A percentile compares a stretch with the other conserved stretches of the same genome.
phyloP scores from a whole-genome alignment of 345 rosid genomes.

The Rhodomyrtus tomentosa region DNA sequence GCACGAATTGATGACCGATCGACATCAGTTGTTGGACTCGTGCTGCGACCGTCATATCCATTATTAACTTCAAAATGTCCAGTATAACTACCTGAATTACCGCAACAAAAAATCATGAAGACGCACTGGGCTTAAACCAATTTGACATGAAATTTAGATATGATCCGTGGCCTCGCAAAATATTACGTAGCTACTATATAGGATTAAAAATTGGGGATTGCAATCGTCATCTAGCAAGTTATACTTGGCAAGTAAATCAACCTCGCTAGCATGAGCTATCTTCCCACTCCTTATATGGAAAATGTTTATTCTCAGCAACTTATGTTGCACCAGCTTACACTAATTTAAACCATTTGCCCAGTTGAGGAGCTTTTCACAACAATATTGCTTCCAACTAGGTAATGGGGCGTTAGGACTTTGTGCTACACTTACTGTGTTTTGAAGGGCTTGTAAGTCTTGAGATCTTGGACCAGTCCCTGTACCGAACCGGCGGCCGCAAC shows the following conservation, averaged over 20 bases:
- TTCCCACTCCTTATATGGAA: neutral
- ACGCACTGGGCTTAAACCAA: too few relatives aligned
- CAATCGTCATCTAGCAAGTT: too few relatives aligned
- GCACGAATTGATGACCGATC: too few relatives aligned
- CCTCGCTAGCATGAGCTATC: neutral
- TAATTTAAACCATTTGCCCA: neutral
- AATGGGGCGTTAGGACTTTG: neutral
- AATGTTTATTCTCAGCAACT: neutral
- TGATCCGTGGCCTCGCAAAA: too few relatives aligned
- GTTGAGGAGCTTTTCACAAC: neutral
- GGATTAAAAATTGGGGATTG: too few relatives aligned
- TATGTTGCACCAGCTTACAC: neutral
- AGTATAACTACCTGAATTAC: too few relatives aligned
- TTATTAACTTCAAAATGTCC: too few relatives aligned
- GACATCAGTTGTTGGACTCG: too few relatives aligned
- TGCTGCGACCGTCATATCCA: too few relatives aligned
- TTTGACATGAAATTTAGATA: too few relatives aligned
- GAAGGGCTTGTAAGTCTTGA: conserved; percentile 69
- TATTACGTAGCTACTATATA: too few relatives aligned
- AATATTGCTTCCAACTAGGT: neutral
- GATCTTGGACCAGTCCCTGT: conserved; percentile 40
- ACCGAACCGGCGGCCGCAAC: conserved; percentile 72
- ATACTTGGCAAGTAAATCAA: neutral
- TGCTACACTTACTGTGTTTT: conserved; percentile 5
- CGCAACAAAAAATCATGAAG: too few relatives aligned